Percentiles rank a stretch among this genome's conserved stretches.
phyloP scores from a whole-genome alignment of 2,329 filamentous ascomycete species.

The Pochonia chlamydosporia region DNA sequence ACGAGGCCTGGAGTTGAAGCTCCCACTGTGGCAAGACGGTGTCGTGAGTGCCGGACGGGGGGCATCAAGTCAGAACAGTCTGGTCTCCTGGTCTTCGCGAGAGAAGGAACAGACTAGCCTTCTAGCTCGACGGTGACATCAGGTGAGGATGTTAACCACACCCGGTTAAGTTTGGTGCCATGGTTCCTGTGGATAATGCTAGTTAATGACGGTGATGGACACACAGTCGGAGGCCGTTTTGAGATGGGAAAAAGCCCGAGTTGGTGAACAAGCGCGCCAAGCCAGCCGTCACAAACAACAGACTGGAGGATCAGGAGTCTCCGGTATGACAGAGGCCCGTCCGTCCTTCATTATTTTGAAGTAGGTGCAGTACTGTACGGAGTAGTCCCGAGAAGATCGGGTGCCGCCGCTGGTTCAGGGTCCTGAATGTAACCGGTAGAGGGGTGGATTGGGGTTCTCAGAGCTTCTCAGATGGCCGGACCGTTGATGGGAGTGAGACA shows the following conservation, averaged over 20 bases:
- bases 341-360: too few species aligned
- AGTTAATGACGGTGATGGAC: background rate
- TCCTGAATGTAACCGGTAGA: too few species aligned
- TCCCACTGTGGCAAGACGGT: background rate
- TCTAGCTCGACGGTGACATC: constrained; percentile 7
- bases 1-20: background rate
- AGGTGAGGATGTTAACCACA: constrained; percentile 5
- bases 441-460: too few species aligned
- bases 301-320: background rate
- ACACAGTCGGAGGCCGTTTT: background rate
- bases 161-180: background rate
- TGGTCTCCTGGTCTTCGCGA: background rate
- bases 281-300: background rate
- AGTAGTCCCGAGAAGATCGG: too few species aligned
- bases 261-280: background rate
- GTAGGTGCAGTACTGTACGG: too few species aligned
- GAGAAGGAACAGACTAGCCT: background rate
- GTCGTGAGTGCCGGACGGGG: background rate
- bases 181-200: background rate
- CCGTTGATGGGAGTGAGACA: too few species aligned
- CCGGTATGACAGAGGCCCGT: too few species aligned
- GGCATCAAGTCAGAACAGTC: too few species aligned
- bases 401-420: too few species aligned
- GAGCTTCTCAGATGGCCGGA: too few species aligned
- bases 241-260: background rate